Base-by-base conservation (phyloP, 2,329 filamentous ascomycete species). In the Lomentospora prolificans region DNA sequence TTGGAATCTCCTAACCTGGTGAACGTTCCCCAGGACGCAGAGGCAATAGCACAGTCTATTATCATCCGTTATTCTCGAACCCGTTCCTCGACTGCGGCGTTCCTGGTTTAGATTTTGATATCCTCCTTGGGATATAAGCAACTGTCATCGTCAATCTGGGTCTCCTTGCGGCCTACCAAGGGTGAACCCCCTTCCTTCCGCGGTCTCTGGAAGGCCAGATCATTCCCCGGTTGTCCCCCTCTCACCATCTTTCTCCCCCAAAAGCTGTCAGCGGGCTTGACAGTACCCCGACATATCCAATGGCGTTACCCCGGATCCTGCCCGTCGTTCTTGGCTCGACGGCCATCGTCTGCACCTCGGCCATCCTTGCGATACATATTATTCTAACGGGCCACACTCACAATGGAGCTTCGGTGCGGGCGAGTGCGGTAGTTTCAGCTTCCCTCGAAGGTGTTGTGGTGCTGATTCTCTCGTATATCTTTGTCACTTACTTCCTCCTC, bases 301-400 rank as follows among this genome's bases (percentile, higher is more conserved):
- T 56, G 55, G n/a, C 19, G n/a, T 33, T 56, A 33, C 25, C 55
- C n/a, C 55, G 55, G 19, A 12, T 30, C 17, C 28, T 56, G 9
- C 50, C 55, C 25, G 9, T 52, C 12, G 48, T 41, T n/a, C 25
- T 46, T 9, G 55, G 55, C 31, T 39, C 33, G 3, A 17, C 51
- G 12, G 33, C 55, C 55, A 50, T 57, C 41, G 19, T 69, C 81
- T 59, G 39, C 8, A 57, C 55, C 4, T 53, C 55, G 12, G 68
- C 71, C 12, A 64, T 70, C 10, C 53, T 75, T 24, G 68, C 67
- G 39, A 62, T 77, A 24, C 68, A 75, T 30, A 64, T 70, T 30
- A 64, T 75, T 46, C 64, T 75, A 31, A 72, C 72, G 17, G 48
- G 63, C 64, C 36, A 59, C 64, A 25, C 64, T 64, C 2, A 58